These are phyloP conservation scores for Cladosporium sphaerospermum DNA, from an alignment of 2,329 filamentous ascomycete species.

Conservation along the genomic window DNA sequence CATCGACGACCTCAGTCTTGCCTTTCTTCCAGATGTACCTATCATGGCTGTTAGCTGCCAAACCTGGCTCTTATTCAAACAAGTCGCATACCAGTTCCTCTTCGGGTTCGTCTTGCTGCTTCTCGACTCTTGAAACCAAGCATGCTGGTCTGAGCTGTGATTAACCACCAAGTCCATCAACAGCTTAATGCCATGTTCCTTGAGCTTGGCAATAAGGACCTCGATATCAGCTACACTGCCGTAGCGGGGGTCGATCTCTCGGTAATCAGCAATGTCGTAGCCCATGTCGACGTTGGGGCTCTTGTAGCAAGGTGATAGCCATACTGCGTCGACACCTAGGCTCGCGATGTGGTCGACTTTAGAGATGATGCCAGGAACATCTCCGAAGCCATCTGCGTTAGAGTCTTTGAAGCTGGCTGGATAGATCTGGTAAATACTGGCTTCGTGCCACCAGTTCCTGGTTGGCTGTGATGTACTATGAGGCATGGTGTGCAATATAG, in stretches of 20 bases:
- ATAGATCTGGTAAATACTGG: slow-evolving; percentile 41
- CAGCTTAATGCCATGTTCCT: slow-evolving; percentile 59
- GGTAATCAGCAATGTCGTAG: slow-evolving; percentile 64
- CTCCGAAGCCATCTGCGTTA: slow-evolving; percentile 55
- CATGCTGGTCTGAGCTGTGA: slow-evolving; percentile 61
- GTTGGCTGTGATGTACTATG: slow-evolving; percentile 27
- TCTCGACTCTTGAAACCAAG: slow-evolving; percentile 53
- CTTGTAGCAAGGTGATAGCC: slow-evolving; percentile 60
- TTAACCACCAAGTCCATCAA: slow-evolving; percentile 74
- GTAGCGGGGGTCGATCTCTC: slow-evolving; percentile 58
- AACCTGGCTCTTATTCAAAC: slow-evolving; percentile 44
- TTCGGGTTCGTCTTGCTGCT: slow-evolving; percentile 44
- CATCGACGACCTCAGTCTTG: not conserved
- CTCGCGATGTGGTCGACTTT: slow-evolving; percentile 56
- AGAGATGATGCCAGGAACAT: slow-evolving; percentile 57
- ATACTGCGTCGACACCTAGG: slow-evolving; percentile 60
- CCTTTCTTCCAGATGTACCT: slow-evolving; percentile 10
- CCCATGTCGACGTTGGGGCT: slow-evolving; percentile 61
- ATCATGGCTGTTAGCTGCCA: not conserved
- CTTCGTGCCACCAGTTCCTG: slow-evolving; percentile 41
- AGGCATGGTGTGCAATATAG: slow-evolving; percentile 31
- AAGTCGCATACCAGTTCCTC: slow-evolving; percentile 49
- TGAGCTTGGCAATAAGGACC: slow-evolving; percentile 52
- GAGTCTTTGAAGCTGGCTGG: slow-evolving; percentile 44
- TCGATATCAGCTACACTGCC: slow-evolving; percentile 63